phyloP scores from a whole-genome alignment of 371 early-diverging fungal genomes.

The Circinella umbellata region DNA sequence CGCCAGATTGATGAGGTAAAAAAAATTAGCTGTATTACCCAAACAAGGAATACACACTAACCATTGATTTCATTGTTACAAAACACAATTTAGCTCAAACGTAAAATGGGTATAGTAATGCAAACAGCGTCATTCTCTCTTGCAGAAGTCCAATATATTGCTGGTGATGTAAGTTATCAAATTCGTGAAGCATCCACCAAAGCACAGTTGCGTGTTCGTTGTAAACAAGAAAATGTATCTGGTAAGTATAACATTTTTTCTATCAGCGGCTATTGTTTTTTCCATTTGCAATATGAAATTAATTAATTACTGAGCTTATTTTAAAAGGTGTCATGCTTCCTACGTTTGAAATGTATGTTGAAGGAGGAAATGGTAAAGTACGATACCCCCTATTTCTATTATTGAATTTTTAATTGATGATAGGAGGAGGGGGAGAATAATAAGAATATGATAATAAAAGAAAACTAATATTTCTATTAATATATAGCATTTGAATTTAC shows the following conservation, averaged over 20 bases:
- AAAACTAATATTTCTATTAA: too few relatives aligned
- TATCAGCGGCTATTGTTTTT: too few relatives aligned
- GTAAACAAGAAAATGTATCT: constrained; percentile 96
- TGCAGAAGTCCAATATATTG: constrained; percentile 96
- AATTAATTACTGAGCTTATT: neutral
- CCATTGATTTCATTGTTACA: too few relatives aligned
- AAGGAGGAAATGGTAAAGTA: constrained; percentile 79
- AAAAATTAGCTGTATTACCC: neutral
- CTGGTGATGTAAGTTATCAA: constrained; percentile 96
- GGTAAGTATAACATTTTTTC: constrained; percentile 47
- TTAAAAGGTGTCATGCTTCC: constrained; percentile 79
- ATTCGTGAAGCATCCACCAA: constrained; percentile 91
- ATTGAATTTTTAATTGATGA: neutral
- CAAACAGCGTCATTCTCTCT: constrained; percentile 97
- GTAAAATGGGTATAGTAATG: constrained; percentile 93
- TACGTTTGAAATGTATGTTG: constrained; percentile 85
- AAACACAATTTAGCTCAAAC: constrained; percentile 11
- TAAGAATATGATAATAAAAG: neutral
- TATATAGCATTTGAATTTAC: constrained; percentile 88
- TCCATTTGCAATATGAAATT: too few relatives aligned
- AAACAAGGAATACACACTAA: neutral
- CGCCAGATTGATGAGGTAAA: constrained; percentile 90
- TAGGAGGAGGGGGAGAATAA: constrained; percentile 1
- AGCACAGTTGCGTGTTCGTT: constrained; percentile 89
- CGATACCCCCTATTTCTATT: too few relatives aligned